Evolutionary conservation across 371 early-diverging fungal genomes (phyloP), one percentile per base, ranked within the genome.

Genomic region (Mucor irregularis): DNA sequence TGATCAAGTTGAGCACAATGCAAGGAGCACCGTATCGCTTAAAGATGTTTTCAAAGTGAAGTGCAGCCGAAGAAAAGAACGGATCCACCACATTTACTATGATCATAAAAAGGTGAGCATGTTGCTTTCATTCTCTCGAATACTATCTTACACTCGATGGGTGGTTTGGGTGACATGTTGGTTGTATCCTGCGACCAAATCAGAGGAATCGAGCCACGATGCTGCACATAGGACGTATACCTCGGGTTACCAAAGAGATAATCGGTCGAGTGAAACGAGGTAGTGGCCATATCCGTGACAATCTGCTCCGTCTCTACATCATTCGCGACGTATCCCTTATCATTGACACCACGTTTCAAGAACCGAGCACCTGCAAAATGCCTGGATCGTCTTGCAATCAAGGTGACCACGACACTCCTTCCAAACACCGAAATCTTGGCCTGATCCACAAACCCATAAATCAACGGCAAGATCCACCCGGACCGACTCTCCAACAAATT

Each of bases 241-340:
- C 81, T 62, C 2, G 94, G 91, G 40, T 89, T 92, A 31, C 76
- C 82, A 66, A 72, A 80, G 17, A 82, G 58, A 49, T 64, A 58
- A 25, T 77, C 74, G 0, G 79, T 83, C 10, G 72, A 69, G 52
- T 85, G 81, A 48, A 94, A 91, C 5, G 92, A 89, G 0, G 96
- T 96, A 0, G 92, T 85, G 8, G 86, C 85, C 76, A 91, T 90
- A 48, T 95, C 96, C 22, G 89, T 79, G 0, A 96, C 96, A 55
- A 98, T 97, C 71, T 98, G 99, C 69, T 99, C 99, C 0, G 99
- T 98, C 71, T 99, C 99, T 5, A 99, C 99, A 58, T 97, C 99
- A 73, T 99, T 99, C 3, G 99, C 98, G 5, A 96, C 97, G 75
- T 90, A 92, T 0, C 97, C 96, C 76, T 82, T 74, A 54, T 91